These are phyloP conservation scores for Diplocarpon mali DNA, from an alignment of 2,329 filamentous ascomycete genomes.

Conservation along the genomic window DNA sequence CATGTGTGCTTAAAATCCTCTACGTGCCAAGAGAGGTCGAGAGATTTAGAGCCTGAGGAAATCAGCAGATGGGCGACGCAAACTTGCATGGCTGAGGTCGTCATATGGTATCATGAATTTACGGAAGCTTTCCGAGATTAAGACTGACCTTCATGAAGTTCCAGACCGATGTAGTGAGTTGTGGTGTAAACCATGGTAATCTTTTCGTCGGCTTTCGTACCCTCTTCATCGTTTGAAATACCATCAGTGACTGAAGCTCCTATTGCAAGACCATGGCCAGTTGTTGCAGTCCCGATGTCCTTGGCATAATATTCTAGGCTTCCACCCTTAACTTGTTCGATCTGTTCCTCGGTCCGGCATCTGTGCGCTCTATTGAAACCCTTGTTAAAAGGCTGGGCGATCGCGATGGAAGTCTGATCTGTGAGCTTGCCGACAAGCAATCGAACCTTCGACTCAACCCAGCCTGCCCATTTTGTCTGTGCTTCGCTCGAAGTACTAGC, in stretches of 20 bases:
- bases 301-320: slow-evolving; percentile 45
- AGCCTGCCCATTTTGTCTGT: slow-evolving; percentile 78
- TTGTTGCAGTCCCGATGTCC: slow-evolving; percentile 24
- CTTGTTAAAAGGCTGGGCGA: slow-evolving; percentile 89
- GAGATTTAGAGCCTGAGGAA: slow-evolving; percentile 49
- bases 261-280: slow-evolving; percentile 32
- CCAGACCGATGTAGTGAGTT: slow-evolving; percentile 88
- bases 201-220: slow-evolving; percentile 25
- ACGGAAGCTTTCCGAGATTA: not conserved
- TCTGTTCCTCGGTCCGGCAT: slow-evolving; percentile 50
- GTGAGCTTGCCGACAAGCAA: slow-evolving; percentile 77
- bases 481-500: slow-evolving; percentile 75
- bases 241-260: slow-evolving; percentile 31
- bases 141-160: slow-evolving; percentile 59
- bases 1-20: slow-evolving; percentile 80
- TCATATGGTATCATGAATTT: not conserved
- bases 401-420: slow-evolving; percentile 63
- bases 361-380: slow-evolving; percentile 75
- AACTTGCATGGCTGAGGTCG: not conserved
- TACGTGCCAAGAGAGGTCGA: slow-evolving; percentile 73
- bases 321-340: slow-evolving; percentile 51
- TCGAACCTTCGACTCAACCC: slow-evolving; percentile 88
- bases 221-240: slow-evolving; percentile 30
- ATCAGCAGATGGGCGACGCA: slow-evolving; percentile 27
- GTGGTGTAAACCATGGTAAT: slow-evolving; percentile 59